Conservation (phyloP, 805 yeast species). For the Barnettozyma sp. region DNA sequence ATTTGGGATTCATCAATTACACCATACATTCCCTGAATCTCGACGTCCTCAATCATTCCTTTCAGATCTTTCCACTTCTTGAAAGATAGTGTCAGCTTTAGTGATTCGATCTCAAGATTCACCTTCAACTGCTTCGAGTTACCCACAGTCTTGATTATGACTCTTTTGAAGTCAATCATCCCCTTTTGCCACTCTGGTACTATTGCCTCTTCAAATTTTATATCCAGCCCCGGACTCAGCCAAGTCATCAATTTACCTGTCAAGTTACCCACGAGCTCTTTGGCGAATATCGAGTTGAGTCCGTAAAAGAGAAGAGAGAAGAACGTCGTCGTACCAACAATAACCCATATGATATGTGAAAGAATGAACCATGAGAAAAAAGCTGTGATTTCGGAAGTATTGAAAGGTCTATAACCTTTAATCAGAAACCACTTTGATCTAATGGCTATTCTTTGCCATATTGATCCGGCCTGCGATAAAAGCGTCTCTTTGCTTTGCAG, state of each 20-base stretch:
- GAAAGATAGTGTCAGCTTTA: slow-evolving; percentile 73
- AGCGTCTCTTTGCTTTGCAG: slow-evolving; percentile 16
- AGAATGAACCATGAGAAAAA: slow-evolving; percentile 84
- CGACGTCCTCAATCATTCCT: slow-evolving; percentile 76
- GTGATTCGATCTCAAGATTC: slow-evolving; percentile 73
- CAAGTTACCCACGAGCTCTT: slow-evolving; percentile 75
- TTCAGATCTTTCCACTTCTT: slow-evolving; percentile 81
- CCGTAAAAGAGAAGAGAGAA: slow-evolving; percentile 67
- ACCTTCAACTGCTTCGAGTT: slow-evolving; percentile 75
- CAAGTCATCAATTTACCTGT: slow-evolving; percentile 73
- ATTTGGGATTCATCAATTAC: slow-evolving; percentile 55
- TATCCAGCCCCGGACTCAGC: slow-evolving; percentile 64
- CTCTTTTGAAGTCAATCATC: slow-evolving; percentile 70
- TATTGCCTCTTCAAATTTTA: slow-evolving; percentile 81
- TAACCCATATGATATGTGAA: slow-evolving; percentile 72
- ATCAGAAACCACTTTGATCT: slow-evolving; percentile 72
- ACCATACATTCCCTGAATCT: slow-evolving; percentile 79
- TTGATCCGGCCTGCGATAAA: slow-evolving; percentile 15
- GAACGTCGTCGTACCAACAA: slow-evolving; percentile 88
- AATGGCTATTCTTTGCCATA: slow-evolving; percentile 40
- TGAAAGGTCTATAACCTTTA: slow-evolving; percentile 74
- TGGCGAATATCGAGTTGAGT: slow-evolving; percentile 77
- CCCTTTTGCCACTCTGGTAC: slow-evolving; percentile 92
- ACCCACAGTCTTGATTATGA: slow-evolving; percentile 54
- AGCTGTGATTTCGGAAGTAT: slow-evolving; percentile 82